phyloP scores from a whole-genome alignment of 2,329 filamentous ascomycete genomes.

The Penicillium sp. region DNA sequence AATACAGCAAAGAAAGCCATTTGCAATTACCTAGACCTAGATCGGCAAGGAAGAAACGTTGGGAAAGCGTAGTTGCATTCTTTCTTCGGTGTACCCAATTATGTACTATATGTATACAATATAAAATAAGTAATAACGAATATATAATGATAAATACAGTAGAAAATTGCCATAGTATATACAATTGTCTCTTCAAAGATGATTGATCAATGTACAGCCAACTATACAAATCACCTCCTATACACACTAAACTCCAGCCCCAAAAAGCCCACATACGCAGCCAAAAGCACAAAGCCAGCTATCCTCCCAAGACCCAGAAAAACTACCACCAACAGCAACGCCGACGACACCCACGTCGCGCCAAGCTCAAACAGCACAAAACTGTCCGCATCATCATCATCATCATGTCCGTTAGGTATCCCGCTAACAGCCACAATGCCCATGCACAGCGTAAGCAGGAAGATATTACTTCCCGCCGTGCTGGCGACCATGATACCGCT shows the following conservation, averaged over 20 bases:
- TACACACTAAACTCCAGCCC: slow-evolving; percentile 30
- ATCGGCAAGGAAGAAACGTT: too few relatives aligned
- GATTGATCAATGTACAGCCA: too few relatives aligned
- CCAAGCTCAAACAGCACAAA: slow-evolving; percentile 24
- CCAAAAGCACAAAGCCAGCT: slow-evolving; percentile 26
- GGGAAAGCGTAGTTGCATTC: too few relatives aligned
- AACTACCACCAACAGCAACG: slow-evolving; percentile 6
- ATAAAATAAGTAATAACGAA: too few relatives aligned
- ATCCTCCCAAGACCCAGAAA: slow-evolving; percentile 14
- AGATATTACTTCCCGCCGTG: slow-evolving; percentile 54
- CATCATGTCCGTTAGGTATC: not conserved
- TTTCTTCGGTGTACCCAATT: too few relatives aligned
- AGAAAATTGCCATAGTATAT: too few relatives aligned
- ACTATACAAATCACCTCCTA: slow-evolving; percentile 1
- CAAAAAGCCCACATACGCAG: slow-evolving; percentile 32
- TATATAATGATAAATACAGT: too few relatives aligned
- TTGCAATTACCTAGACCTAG: too few relatives aligned
- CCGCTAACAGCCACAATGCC: slow-evolving; percentile 26
- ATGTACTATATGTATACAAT: too few relatives aligned
- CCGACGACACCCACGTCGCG: slow-evolving; percentile 9
- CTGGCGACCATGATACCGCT: slow-evolving; percentile 51
- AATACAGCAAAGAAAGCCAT: too few relatives aligned
- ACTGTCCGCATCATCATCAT: slow-evolving; percentile 12
- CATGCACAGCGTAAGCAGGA: slow-evolving; percentile 50
- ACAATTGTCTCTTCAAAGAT: too few relatives aligned